Conservation (phyloP, 116 monocot species). For the Posidonia oceanica region DNA sequence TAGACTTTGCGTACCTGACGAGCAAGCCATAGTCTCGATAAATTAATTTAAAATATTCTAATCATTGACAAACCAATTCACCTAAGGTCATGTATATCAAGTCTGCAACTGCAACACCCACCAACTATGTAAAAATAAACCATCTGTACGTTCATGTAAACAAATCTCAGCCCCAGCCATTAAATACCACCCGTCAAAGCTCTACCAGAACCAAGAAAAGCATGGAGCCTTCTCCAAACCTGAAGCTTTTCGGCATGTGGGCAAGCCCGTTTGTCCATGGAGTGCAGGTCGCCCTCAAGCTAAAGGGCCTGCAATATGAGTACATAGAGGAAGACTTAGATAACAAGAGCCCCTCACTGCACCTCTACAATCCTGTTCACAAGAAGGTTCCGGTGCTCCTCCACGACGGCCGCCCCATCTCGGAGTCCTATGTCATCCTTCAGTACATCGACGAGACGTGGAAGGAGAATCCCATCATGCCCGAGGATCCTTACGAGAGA, state of each 20-base stretch:
- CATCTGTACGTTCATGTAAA: too few relatives aligned
- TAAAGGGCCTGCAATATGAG: slow-evolving; percentile 53
- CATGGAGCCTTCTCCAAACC: neutral
- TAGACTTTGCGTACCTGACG: too few relatives aligned
- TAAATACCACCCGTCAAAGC: too few relatives aligned
- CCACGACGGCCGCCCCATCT: slow-evolving; percentile 31
- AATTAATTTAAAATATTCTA: too few relatives aligned
- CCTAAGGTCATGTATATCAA: too few relatives aligned
- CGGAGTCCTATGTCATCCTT: slow-evolving; percentile 61
- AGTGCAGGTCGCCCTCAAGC: slow-evolving; percentile 58
- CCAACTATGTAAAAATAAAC: too few relatives aligned
- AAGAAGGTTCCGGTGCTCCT: slow-evolving; percentile 69
- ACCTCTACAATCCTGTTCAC: slow-evolving; percentile 53
- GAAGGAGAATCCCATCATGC: slow-evolving; percentile 26
- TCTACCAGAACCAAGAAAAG: too few relatives aligned
- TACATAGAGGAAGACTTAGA: slow-evolving; percentile 62
- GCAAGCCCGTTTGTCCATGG: slow-evolving; percentile 9
- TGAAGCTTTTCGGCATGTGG: slow-evolving; percentile 14
- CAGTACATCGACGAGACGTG: slow-evolving; percentile 60
- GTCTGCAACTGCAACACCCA: too few relatives aligned
- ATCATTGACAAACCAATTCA: too few relatives aligned
- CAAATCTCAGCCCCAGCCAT: too few relatives aligned
- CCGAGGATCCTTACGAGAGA: slow-evolving; percentile 43
- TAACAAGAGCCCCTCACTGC: slow-evolving; percentile 51
- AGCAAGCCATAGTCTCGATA: too few relatives aligned